These are phyloP conservation scores for Aspergillus chevalieri DNA, from an alignment of 2,329 filamentous ascomycete species.

Conservation along the genomic window DNA sequence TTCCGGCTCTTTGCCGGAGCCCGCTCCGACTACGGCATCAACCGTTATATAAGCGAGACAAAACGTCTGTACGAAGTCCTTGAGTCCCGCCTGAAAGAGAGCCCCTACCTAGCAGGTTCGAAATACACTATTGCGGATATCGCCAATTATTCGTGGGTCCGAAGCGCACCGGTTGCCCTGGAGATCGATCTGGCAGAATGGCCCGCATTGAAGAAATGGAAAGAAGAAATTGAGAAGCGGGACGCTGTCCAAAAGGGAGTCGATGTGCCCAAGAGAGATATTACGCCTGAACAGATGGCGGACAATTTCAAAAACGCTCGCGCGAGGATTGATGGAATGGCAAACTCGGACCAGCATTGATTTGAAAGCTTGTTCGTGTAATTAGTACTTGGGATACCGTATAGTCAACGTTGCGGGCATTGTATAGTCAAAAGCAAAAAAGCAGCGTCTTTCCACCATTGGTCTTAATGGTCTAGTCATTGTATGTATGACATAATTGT, in stretches of 20 bases:
- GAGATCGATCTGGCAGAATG: conserved; percentile 27
- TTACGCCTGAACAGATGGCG: conserved; percentile 2
- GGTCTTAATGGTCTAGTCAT: background rate
- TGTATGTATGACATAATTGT: background rate
- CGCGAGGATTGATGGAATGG: conserved; percentile 16
- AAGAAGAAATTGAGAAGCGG: conserved; percentile 22
- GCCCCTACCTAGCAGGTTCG: conserved; percentile 40
- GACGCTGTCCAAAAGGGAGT: conserved; percentile 22
- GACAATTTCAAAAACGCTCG: conserved; percentile 10
- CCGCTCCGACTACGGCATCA: conserved; percentile 41
- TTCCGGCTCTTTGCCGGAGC: conserved; percentile 41
- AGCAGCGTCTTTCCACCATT: too few relatives aligned
- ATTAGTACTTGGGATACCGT: background rate
- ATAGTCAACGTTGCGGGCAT: background rate
- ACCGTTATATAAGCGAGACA: conserved; percentile 45
- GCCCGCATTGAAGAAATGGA: conserved; percentile 27
- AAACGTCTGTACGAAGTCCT: conserved; percentile 44
- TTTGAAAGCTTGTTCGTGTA: background rate
- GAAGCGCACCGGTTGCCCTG: conserved; percentile 12
- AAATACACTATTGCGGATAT: conserved; percentile 47
- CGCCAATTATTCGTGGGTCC: conserved; percentile 42
- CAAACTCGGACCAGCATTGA: conserved; percentile 17
- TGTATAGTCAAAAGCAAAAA: too few relatives aligned
- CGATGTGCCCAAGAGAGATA: conserved; percentile 10
- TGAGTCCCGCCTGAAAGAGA: conserved; percentile 36